phyloP scores from a whole-genome alignment of 2,329 filamentous ascomycete genomes.

The Thyridium curvatum region DNA sequence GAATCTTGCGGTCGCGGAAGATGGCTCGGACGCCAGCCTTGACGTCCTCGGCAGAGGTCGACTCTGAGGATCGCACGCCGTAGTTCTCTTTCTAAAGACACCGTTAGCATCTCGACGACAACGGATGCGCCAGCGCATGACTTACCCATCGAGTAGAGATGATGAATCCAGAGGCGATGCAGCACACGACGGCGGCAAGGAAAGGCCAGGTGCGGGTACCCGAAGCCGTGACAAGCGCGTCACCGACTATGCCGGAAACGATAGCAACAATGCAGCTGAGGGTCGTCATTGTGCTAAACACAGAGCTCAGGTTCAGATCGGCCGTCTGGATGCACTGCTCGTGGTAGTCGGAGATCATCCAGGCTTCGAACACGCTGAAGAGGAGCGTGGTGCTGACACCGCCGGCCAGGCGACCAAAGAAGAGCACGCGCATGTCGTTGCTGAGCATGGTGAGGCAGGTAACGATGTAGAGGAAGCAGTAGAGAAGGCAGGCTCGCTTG shows the following conservation, averaged over 20 bases:
- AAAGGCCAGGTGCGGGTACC: constrained; percentile 48
- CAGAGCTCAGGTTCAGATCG: constrained; percentile 35
- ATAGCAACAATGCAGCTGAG: constrained; percentile 52
- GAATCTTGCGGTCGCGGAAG: constrained; percentile 36
- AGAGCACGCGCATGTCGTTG: constrained; percentile 34
- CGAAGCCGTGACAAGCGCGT: constrained; percentile 39
- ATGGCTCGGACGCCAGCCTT: constrained; percentile 15
- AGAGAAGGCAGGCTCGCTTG: constrained; percentile 42
- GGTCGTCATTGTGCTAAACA: constrained; percentile 47
- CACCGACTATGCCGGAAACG: constrained; percentile 42
- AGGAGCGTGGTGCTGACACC: constrained; percentile 51
- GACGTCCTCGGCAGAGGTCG: constrained; percentile 10
- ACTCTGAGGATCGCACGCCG: constrained; percentile 9
- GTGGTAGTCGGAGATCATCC: constrained; percentile 54
- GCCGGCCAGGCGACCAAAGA: constrained; percentile 46
- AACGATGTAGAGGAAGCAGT: constrained; percentile 44
- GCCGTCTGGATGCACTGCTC: constrained; percentile 34
- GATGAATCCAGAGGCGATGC: constrained; percentile 34
- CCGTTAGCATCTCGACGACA: neutral
- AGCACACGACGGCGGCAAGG: constrained; percentile 33
- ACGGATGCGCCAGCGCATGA: constrained; percentile 2
- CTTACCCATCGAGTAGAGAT: constrained; percentile 44
- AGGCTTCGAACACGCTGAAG: constrained; percentile 53
- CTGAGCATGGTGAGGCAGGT: constrained; percentile 47
- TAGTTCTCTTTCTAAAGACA: constrained; percentile 18